Base-by-base conservation (phyloP, 352 stramenopile genomes). In the Phytophthora macrochlamydospora region DNA sequence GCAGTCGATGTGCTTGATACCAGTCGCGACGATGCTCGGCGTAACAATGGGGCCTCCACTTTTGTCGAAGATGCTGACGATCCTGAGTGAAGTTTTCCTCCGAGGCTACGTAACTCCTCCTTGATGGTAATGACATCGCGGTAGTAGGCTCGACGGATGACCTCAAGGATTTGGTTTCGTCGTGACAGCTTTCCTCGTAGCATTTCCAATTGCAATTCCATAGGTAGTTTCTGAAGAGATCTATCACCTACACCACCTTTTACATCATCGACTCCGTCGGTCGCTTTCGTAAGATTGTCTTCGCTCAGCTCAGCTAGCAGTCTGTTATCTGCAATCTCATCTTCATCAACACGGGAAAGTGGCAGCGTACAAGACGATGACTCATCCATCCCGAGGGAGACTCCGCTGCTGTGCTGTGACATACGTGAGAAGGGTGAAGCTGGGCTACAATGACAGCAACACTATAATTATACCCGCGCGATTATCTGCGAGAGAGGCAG, bases 71-170 rank as follows among this genome's bases (percentile, higher is more conserved):
- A 46, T 59, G 56, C 9, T 37, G 35, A n/a, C 32, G 55, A 49
- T 12, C 42, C 51, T 40, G 38, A 51, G 57, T 63, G 31, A 33
- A 63, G 14, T 56, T 72, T 76, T 30, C 63, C 55, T 50, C 45
- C 63, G n/a, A 57, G 58, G 24, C 85, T 73, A 1, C 79, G 83
- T 12, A 95, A 65, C 45, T 92, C 81, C 43, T 95, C 87, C 57
- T 95, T 95, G 45, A 95, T 75, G n/a, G 91, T 58, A 58, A 95
- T 82, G 29, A 95, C 78, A 64, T 93, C 85, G 52, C 89, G 83
- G 60, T 93, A 92, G 65, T 95, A 95, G 2, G 85, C 85, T 11
- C 78, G 76, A 1, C 87, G 81, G 54, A 93, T 85, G 35, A 91
- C 75, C 37, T 93, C 85, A 24, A 93, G 72, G 57, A 93, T 68